Percentiles rank a stretch among this genome's conserved stretches.
These are phyloP conservation scores for Porphyrellus cyaneotinctus DNA, from an alignment of 768 basidiomycete genomes.

Conservation along the genomic window DNA sequence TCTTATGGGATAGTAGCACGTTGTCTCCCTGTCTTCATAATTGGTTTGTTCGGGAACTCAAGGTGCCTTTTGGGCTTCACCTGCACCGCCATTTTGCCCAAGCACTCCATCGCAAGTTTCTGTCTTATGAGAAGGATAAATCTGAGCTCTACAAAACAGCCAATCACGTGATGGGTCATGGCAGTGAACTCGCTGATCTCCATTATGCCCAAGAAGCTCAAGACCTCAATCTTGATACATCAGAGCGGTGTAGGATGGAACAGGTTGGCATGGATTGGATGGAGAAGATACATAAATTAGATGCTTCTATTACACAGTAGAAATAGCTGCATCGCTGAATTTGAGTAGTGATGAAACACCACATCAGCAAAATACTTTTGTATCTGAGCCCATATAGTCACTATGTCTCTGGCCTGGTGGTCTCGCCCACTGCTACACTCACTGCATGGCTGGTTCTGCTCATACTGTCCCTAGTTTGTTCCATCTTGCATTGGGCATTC, in stretches of 20 bases:
- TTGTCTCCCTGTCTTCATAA: background rate
- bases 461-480: too few relatives aligned
- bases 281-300: background rate
- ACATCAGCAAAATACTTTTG: too few relatives aligned
- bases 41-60: background rate
- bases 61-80: background rate
- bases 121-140: background rate
- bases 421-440: too few relatives aligned
- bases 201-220: background rate
- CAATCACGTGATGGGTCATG: background rate
- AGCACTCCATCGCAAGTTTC: background rate
- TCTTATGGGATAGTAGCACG: background rate
- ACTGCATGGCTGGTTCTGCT: too few relatives aligned
- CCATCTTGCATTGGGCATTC: too few relatives aligned
- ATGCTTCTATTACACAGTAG: too few relatives aligned
- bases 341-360: too few relatives aligned
- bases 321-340: too few relatives aligned
- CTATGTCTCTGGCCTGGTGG: too few relatives aligned
- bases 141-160: background rate
- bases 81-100: background rate
- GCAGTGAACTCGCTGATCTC: background rate
- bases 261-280: background rate
- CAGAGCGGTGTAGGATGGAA: background rate
- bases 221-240: background rate
- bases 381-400: too few relatives aligned